phyloP scores from a whole-genome alignment of 2,329 filamentous ascomycete species.

The Phialophora tarda region DNA sequence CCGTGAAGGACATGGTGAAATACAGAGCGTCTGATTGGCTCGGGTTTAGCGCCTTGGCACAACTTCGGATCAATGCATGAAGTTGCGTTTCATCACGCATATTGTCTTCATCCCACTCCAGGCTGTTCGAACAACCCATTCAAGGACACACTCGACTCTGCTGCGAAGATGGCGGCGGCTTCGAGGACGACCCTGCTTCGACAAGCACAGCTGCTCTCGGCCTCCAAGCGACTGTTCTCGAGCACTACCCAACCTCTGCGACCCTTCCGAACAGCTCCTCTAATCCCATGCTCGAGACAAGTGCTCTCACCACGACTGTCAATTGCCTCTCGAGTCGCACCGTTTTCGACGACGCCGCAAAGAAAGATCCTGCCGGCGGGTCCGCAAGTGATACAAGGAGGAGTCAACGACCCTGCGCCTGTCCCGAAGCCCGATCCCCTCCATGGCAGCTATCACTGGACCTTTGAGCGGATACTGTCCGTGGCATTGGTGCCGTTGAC shows the following conservation, averaged over 20 bases:
- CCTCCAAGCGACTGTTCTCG: conserved; percentile 29
- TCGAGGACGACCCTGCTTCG: conserved; percentile 35
- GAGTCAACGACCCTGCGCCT: conserved; percentile 84
- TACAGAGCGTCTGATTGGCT: conserved; percentile 25
- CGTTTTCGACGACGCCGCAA: conserved; percentile 84
- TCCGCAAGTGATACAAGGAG: conserved; percentile 76
- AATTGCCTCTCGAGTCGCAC: conserved; percentile 60
- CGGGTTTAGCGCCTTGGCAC: conserved; percentile 17
- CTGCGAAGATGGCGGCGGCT: conserved; percentile 32
- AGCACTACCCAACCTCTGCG: conserved; percentile 33
- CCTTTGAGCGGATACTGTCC: conserved; percentile 82
- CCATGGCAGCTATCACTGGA: conserved; percentile 98
- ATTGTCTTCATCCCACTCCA: conserved; percentile 18
- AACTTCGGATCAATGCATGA: conserved; percentile 19
- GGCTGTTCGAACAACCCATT: conserved; percentile 11
- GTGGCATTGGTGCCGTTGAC: conserved; percentile 83
- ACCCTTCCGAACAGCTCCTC: conserved; percentile 32
- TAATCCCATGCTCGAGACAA: conserved; percentile 22
- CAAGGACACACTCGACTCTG: conserved; percentile 3
- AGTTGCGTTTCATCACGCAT: conserved; percentile 11
- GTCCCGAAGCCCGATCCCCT: conserved; percentile 73
- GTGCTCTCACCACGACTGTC: conserved; percentile 25
- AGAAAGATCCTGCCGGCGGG: conserved; percentile 79
- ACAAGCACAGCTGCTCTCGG: conserved; percentile 31
- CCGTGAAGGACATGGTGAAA: conserved; percentile 10